A percentile compares a stretch with the other conserved stretches of the same genome.
These are phyloP conservation scores for Lachnellula arida DNA, from an alignment of 2,329 filamentous ascomycete genomes.

Conservation along the genomic window DNA sequence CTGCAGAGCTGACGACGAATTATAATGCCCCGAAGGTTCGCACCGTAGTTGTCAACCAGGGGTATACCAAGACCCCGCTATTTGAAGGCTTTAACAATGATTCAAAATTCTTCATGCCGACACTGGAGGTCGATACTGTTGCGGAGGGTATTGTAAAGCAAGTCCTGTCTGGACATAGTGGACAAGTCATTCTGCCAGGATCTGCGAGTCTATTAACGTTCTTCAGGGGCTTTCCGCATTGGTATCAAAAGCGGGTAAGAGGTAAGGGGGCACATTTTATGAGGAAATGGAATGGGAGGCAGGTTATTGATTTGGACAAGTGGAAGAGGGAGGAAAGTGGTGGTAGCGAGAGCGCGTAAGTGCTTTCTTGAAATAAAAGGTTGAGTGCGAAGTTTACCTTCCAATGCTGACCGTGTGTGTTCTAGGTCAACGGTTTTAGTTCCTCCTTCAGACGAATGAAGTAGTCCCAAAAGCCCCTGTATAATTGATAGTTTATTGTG, in stretches of 20 bases:
- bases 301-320: constrained; percentile 30
- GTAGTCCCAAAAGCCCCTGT: no score
- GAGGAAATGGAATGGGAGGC: constrained; percentile 29
- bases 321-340: constrained; percentile 21
- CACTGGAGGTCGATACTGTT: constrained; percentile 57
- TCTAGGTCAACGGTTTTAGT: constrained; percentile 25
- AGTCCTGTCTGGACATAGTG: constrained; percentile 53
- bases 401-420: background rate
- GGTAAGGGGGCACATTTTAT: constrained; percentile 32
- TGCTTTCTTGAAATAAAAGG: background rate
- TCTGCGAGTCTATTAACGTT: constrained; percentile 39
- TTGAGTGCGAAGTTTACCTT: no score
- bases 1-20: constrained; percentile 51
- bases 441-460: constrained; percentile 11
- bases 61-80: constrained; percentile 57
- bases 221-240: constrained; percentile 54
- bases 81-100: constrained; percentile 52
- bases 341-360: constrained; percentile 25
- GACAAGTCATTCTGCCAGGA: constrained; percentile 51
- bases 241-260: constrained; percentile 54
- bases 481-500: no score
- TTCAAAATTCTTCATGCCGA: constrained; percentile 46
- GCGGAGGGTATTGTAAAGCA: constrained; percentile 58
- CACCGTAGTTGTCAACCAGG: constrained; percentile 62
- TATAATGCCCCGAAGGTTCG: constrained; percentile 61